Evolutionary conservation across 163 green algal genomes (phyloP), one percentile per base, ranked within the genome.

Genomic region (Chloromonas sp.): DNA sequence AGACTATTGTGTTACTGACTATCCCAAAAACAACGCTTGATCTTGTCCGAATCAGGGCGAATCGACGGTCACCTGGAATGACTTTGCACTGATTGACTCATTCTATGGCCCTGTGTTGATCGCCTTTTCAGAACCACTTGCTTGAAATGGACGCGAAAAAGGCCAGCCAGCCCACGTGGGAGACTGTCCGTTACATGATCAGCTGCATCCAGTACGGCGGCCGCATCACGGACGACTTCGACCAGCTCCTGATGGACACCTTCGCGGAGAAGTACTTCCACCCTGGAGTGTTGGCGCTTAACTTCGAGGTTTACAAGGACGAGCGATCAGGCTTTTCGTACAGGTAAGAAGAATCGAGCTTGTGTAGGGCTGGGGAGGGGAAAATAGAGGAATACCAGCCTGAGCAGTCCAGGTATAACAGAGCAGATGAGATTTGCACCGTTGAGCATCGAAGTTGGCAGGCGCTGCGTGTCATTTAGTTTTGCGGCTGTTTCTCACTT

Each of bases 101-200:
- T 36, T 36, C 36, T 36, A 36, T 88, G 84, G 91, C 36, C 36
- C 36, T 36, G 36, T 36, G 36, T 36, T 36, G 36, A 36, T 36
- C 36, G 36, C 36, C 36, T 36, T 36, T 36, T 36, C 36, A 97
- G 92, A 98, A 98, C 88, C 96, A 98, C 88, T 87, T 98, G 81
- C 89, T 93, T 82, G 96, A 98, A 89, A 97, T 98, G 93, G 96
- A 98, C 82, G 92, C 92, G 66, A 97, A 97, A 92, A 96, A 95
- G 87, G 88, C 91, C 1, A 58, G 83, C 2, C 86, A 92, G 70
- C 93, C 94, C 57, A 97, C 94, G 2, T 99, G 96, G 96, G 91
- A 95, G 83, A 97, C 96, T 36, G 94, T 99, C 76, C 94, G 95
- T 14, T 98, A 98, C 94, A 98, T 99, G 96, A 92, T 98, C 74